Evolutionary conservation across 768 basidiomycete genomes (phyloP), one percentile per base, ranked within the genome.

Genomic region (Suillus alpinus): DNA sequence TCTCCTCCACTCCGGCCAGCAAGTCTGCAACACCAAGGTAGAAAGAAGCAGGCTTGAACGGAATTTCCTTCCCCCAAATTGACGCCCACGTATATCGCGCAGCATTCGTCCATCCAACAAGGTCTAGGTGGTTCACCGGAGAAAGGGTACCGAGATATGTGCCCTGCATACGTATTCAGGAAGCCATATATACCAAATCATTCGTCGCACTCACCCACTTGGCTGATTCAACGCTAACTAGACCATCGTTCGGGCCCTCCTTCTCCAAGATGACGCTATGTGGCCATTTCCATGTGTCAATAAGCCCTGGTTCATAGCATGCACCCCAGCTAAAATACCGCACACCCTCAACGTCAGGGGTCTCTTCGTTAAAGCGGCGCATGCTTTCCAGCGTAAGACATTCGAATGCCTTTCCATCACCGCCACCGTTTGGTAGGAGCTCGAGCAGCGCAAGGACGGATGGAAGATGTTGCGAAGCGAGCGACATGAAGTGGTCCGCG

Each of bases 321-420:
- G 97, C 97, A 12, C 97, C 97, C 92, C 94, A 99, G 68, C 92
- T 94, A 66, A 92, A 96, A 74, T 99, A 99, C 64, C 84, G 82
- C 58, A 98, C 89, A 26, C 83, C 85, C 1, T 83, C 79, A 0
- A 88, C 82, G 66, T 98, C 88, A 0, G 92, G 90, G 0, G 92
- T 92, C 39, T 88, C 81, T 59, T 89, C 84, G 69, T 99, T 99
- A 77, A 99, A 99, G 56, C 81, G 74, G 39, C 81, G 82, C 96
- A 98, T 99, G 62, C 86, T 87, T 32, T 88, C 86, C 8, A 88
- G 74, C 0, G 94, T 95, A 49, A 99, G 85, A 59, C 82, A 89
- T 68, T 94, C 87, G 63, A 99, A 98, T 4, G 97, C 97, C 63
- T 86, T 88, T 8, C 97, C 97, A 65, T 98, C 95, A 10, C 97